phyloP scores from a whole-genome alignment of 305 asterid genomes.

The Fraxinus velutina region DNA sequence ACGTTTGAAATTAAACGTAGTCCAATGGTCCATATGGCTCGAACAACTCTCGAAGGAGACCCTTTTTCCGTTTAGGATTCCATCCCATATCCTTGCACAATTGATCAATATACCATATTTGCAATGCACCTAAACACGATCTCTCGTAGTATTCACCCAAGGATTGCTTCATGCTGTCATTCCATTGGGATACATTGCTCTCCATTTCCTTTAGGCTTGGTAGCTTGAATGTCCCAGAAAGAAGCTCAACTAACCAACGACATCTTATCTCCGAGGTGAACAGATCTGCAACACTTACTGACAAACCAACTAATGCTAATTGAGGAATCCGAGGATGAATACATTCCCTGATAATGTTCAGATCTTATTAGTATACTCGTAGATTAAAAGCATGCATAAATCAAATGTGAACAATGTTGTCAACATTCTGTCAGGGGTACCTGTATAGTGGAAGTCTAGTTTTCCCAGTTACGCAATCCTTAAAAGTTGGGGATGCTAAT shows the following conservation, averaged over 20 bases:
- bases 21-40: conserved; percentile 47
- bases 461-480: conserved; percentile 27
- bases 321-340: conserved; percentile 47
- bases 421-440: neutral
- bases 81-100: conserved; percentile 50
- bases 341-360: conserved; percentile 22
- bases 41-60: conserved; percentile 36
- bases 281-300: conserved; percentile 32
- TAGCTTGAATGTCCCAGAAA: conserved; percentile 36
- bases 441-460: conserved; percentile 34
- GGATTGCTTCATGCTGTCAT: conserved; percentile 28
- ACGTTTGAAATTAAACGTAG: conserved; percentile 15
- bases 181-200: conserved; percentile 29
- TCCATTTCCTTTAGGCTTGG: conserved; percentile 44
- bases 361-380: neutral
- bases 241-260: conserved; percentile 45
- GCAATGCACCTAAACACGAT: conserved; percentile 36
- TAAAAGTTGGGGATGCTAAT: conserved; percentile 30
- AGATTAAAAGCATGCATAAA: neutral
- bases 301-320: conserved; percentile 43
- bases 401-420: neutral
- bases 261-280: conserved; percentile 41
- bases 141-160: conserved; percentile 30
- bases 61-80: conserved; percentile 41
- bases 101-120: conserved; percentile 48